Conservation (phyloP, 495 filamentous ascomycete species). For the Hyaloscypha variabilis region DNA sequence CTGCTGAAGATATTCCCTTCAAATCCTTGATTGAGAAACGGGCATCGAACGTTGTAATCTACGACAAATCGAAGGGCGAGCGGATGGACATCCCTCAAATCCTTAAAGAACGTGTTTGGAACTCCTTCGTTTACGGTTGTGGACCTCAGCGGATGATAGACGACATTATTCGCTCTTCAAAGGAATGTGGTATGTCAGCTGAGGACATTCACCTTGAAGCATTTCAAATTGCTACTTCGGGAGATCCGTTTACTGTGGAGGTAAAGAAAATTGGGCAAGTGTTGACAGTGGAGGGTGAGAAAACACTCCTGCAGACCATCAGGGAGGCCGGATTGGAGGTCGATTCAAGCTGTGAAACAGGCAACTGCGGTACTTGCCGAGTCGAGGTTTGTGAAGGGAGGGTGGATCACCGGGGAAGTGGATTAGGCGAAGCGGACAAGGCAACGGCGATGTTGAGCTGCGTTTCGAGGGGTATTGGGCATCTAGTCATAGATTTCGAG, state of each 20-base stretch:
- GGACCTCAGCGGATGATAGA: constrained; percentile 55
- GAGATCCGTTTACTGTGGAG: constrained; percentile 58
- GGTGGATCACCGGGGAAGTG: constrained; percentile 57
- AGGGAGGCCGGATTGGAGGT: constrained; percentile 47
- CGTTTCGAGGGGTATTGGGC: constrained; percentile 28
- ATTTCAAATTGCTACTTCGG: constrained; percentile 50
- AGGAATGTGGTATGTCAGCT: constrained; percentile 39
- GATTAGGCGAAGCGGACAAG: constrained; percentile 40
- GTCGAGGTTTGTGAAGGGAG: constrained; percentile 48
- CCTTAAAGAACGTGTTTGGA: constrained; percentile 42
- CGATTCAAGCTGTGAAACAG: constrained; percentile 55
- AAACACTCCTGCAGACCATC: constrained; percentile 44
- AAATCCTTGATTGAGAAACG: constrained; percentile 18
- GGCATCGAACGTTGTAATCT: constrained; percentile 40
- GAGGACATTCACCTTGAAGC: constrained; percentile 58
- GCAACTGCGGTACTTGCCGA: constrained; percentile 62
- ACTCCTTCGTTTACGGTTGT: constrained; percentile 55
- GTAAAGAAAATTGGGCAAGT: constrained; percentile 34
- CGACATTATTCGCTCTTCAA: constrained; percentile 40
- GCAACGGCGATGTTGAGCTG: constrained; percentile 37
- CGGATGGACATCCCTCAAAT: constrained; percentile 48
- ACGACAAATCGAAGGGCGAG: constrained; percentile 48
- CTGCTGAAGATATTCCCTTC: constrained; percentile 49
- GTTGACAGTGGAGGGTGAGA: constrained; percentile 37
- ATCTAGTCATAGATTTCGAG: constrained; percentile 30